phyloP scores from a whole-genome alignment of 2,329 filamentous ascomycete genomes.

The Biscogniauxia mediterranea region DNA sequence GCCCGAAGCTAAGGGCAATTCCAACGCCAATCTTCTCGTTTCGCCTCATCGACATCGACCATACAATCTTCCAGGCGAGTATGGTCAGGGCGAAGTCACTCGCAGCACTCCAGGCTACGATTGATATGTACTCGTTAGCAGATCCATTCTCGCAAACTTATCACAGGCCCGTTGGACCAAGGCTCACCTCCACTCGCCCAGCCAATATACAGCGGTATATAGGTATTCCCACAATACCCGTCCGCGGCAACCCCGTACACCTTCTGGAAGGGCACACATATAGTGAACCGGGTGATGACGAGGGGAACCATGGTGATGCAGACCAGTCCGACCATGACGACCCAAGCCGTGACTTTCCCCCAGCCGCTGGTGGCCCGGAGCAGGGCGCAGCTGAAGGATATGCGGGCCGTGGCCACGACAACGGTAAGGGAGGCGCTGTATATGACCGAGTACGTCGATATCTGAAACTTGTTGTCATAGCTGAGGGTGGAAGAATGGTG shows the following conservation, averaged over 20 bases:
- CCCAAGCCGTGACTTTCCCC: not conserved
- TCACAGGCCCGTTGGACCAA: not conserved
- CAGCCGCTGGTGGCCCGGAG: not conserved
- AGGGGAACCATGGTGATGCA: constrained; percentile 2
- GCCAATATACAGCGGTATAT: constrained; percentile 7
- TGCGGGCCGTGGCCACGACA: not conserved
- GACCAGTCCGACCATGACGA: not conserved
- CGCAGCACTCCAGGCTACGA: constrained; percentile 6
- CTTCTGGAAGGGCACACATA: not conserved
- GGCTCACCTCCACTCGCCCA: constrained; percentile 7
- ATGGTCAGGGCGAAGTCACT: constrained; percentile 8
- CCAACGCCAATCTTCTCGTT: constrained; percentile 8
- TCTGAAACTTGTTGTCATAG: not conserved
- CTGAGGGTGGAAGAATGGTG: not conserved
- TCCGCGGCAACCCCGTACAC: not conserved
- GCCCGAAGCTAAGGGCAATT: constrained; percentile 8
- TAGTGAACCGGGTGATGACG: not conserved
- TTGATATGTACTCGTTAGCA: not conserved
- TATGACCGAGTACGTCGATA: not conserved
- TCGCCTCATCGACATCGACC: constrained; percentile 6
- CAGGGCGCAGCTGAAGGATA: not conserved
- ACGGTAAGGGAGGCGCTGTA: not conserved
- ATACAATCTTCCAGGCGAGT: constrained; percentile 8
- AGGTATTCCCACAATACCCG: constrained; percentile 2
- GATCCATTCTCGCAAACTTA: not conserved